phyloP scores from a whole-genome alignment of 306 rosid genomes.

The Abrus precatorius region DNA sequence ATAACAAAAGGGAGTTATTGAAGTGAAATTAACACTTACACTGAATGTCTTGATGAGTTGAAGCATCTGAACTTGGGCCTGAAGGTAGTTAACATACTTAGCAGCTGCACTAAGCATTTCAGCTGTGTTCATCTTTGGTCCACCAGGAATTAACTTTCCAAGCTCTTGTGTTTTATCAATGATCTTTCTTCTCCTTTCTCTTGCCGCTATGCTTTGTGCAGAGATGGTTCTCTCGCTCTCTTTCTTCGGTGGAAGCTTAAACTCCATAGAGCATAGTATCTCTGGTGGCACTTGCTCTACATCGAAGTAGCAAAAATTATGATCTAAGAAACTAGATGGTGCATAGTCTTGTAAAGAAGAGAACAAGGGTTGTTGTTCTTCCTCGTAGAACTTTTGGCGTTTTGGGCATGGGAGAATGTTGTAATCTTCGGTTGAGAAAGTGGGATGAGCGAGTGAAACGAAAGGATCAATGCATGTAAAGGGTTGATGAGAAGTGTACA shows the following conservation, averaged over 20 bases:
- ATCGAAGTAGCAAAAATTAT: neutral
- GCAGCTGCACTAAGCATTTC: slow-evolving; percentile 83
- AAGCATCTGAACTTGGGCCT: slow-evolving; percentile 73
- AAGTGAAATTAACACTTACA: slow-evolving; percentile 24
- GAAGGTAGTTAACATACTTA: slow-evolving; percentile 79
- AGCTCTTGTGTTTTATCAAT: slow-evolving; percentile 83
- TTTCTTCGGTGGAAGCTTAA: slow-evolving; percentile 4
- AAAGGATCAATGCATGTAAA: neutral
- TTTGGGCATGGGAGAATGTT: slow-evolving; percentile 38
- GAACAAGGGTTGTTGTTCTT: neutral
- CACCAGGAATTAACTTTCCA: slow-evolving; percentile 81
- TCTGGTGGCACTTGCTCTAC: neutral
- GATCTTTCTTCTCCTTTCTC: slow-evolving; percentile 87
- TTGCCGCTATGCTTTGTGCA: slow-evolving; percentile 73
- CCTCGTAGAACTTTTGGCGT: slow-evolving; percentile 46
- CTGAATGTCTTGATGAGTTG: slow-evolving; percentile 52
- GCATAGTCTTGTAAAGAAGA: neutral
- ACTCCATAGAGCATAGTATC: slow-evolving; percentile 10
- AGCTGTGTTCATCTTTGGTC: slow-evolving; percentile 86
- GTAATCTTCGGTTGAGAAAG: neutral
- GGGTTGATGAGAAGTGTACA: neutral
- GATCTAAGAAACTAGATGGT: slow-evolving; percentile 25
- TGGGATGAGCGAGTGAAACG: slow-evolving; percentile 5
- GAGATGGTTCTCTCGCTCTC: slow-evolving; percentile 46
- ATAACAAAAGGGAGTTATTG: too few species aligned